Conservation (phyloP, 179 eudicot genomes). For the Corrigiola litoralis region DNA sequence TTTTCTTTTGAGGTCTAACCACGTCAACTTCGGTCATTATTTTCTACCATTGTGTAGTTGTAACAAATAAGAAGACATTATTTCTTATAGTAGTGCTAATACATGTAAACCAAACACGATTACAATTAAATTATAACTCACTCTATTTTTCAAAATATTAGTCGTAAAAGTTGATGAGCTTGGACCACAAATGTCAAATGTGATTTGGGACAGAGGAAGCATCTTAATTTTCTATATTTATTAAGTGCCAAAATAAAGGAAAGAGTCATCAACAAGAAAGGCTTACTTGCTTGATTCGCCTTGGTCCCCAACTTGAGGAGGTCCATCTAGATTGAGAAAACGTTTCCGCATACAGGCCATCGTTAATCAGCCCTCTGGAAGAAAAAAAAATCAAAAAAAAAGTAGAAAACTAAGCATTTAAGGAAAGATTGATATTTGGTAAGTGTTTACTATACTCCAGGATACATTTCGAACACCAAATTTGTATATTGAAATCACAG, state of each 20-base stretch:
- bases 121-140: too few species aligned
- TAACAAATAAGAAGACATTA: too few species aligned
- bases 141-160: too few species aligned
- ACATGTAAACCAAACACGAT: too few species aligned
- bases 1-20: too few species aligned
- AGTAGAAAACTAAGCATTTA: not conserved
- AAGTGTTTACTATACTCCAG: not conserved
- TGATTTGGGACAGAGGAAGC: too few species aligned
- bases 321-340: slow-evolving; percentile 79
- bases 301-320: slow-evolving; percentile 89
- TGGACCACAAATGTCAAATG: too few species aligned
- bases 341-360: slow-evolving; percentile 72
- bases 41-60: too few species aligned
- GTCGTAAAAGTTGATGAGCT: too few species aligned
- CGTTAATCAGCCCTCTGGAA: slow-evolving; percentile 81
- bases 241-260: not conserved
- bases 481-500: not conserved
- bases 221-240: not conserved
- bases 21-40: too few species aligned
- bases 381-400: not conserved
- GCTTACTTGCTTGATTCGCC: slow-evolving; percentile 76
- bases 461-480: not conserved
- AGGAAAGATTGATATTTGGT: not conserved
- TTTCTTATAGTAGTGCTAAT: too few species aligned
- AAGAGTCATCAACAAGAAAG: not conserved